Conservation (phyloP, 1,139 yeast genomes). For the Suhomyces taliae region DNA sequence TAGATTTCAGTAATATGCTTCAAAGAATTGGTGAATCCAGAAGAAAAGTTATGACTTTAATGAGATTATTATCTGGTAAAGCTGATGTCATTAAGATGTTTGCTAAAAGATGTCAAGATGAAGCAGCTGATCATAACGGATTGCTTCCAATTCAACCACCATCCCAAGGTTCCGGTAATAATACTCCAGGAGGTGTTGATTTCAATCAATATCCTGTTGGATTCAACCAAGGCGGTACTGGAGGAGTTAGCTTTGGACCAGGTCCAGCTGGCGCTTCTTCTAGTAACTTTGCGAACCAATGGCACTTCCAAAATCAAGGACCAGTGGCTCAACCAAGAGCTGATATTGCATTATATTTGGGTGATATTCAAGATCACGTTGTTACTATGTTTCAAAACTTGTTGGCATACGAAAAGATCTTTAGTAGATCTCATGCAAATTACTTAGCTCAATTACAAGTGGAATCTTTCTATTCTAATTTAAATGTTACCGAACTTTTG, state of each 20-base stretch:
- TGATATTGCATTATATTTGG: constrained; percentile 82
- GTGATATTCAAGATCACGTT: constrained; percentile 97
- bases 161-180: background rate
- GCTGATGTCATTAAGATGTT: constrained; percentile 98
- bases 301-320: constrained; percentile 11
- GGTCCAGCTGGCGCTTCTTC: constrained; percentile 20
- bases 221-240: constrained; percentile 15
- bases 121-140: constrained; percentile 19
- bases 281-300: constrained; percentile 14
- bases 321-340: constrained; percentile 66
- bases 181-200: constrained; percentile 6
- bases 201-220: constrained; percentile 11
- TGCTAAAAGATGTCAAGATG: constrained; percentile 93
- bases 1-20: constrained; percentile 71
- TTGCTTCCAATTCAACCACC: constrained; percentile 8
- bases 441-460: constrained; percentile 93
- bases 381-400: constrained; percentile 93
- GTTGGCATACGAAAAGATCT: constrained; percentile 86
- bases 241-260: constrained; percentile 25
- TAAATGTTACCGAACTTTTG: constrained; percentile 80
- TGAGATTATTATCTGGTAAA: constrained; percentile 87
- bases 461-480: constrained; percentile 82
- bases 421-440: constrained; percentile 87
- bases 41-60: constrained; percentile 85
- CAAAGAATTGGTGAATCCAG: constrained; percentile 85